Evolutionary conservation across 116 monocot species (phyloP).

Genomic region (Phalaenopsis hybrid): DNA sequence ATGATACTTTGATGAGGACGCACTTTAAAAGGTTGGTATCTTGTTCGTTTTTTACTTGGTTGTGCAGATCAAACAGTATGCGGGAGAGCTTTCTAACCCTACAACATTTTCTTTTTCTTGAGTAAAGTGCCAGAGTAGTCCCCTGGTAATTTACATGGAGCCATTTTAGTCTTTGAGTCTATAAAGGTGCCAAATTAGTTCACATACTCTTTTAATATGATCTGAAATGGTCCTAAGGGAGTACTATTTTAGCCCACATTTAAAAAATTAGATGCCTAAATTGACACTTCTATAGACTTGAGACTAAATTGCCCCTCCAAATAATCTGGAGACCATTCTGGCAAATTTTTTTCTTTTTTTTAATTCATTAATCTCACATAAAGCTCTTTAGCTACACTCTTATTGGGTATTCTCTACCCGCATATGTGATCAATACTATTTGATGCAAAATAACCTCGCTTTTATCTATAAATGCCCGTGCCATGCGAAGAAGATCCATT

Average conservation of each 20-base stretch:
- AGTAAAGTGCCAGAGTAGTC: too few relatives aligned
- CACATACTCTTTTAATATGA: too few relatives aligned
- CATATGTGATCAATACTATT: not conserved
- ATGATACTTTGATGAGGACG: slow-evolving; percentile 73
- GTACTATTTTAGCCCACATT: too few relatives aligned
- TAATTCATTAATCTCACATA: not conserved
- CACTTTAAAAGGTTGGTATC: slow-evolving; percentile 82
- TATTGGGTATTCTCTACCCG: not conserved
- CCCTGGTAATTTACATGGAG: too few relatives aligned
- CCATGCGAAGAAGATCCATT: not conserved
- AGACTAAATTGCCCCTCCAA: too few relatives aligned
- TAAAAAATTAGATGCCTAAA: too few relatives aligned
- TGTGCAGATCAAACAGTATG: not conserved
- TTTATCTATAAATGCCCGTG: not conserved
- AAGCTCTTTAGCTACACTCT: not conserved
- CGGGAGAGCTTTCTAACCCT: not conserved
- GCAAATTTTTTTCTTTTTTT: not conserved
- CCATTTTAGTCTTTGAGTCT: too few relatives aligned
- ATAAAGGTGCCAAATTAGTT: too few relatives aligned
- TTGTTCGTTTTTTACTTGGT: not conserved
- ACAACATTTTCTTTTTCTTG: not conserved
- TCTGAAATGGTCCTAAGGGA: too few relatives aligned
- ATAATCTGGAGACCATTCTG: too few relatives aligned
- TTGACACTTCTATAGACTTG: too few relatives aligned
- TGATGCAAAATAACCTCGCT: not conserved